phyloP scores from a whole-genome alignment of 2,329 filamentous ascomycete species.

The Fusarium duplospermum region DNA sequence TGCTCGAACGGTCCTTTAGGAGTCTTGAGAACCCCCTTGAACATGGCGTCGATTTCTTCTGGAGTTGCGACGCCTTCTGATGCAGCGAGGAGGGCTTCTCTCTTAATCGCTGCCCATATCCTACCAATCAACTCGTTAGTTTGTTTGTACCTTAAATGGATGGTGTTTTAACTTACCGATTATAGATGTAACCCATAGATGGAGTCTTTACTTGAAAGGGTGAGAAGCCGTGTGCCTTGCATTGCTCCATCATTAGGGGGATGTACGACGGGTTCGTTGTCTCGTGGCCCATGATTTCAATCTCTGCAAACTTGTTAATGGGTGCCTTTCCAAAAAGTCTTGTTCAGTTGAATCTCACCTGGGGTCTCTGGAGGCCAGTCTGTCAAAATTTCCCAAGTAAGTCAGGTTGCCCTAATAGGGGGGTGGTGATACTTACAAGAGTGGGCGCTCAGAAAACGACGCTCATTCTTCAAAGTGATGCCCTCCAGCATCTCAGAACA shows the following conservation, averaged over 20 bases:
- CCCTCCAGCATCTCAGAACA: slow-evolving; percentile 56
- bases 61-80: slow-evolving; percentile 47
- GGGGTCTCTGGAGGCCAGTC: slow-evolving; percentile 50
- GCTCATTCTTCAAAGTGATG: slow-evolving; percentile 47
- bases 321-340: no score
- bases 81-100: slow-evolving; percentile 47
- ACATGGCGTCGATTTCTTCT: slow-evolving; percentile 47
- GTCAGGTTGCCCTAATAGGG: background rate
- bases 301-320: slow-evolving; percentile 17
- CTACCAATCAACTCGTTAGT: slow-evolving; percentile 12
- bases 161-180: slow-evolving; percentile 31
- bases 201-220: slow-evolving; percentile 46
- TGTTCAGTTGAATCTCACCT: slow-evolving; percentile 19
- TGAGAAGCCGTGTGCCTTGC: slow-evolving; percentile 45
- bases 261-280: slow-evolving; percentile 37
- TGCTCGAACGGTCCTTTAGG: slow-evolving; percentile 47
- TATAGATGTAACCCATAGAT: slow-evolving; percentile 50
- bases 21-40: slow-evolving; percentile 46
- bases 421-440: slow-evolving; percentile 49
- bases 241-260: slow-evolving; percentile 39
- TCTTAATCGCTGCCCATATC: slow-evolving; percentile 49
- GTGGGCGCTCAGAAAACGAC: slow-evolving; percentile 56
- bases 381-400: background rate
- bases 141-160: background rate
- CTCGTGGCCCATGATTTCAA: slow-evolving; percentile 49